These are phyloP conservation scores for Schwanniomyces yamadae DNA, from an alignment of 805 yeast species.

Conservation along the genomic window DNA sequence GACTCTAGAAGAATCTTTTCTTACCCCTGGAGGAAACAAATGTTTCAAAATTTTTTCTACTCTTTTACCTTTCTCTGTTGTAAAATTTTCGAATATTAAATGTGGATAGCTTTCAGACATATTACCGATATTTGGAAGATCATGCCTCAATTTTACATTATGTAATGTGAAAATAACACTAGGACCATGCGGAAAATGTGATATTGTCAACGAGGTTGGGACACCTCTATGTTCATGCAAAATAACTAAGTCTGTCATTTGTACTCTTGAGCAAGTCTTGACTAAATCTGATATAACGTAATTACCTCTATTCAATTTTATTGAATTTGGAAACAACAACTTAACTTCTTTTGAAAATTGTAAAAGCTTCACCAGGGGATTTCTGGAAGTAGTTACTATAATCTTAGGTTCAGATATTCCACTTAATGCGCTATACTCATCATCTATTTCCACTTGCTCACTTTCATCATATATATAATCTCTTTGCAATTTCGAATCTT, in stretches of 20 bases:
- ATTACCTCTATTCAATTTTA: conserved; percentile 91
- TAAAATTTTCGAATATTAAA: conserved; percentile 86
- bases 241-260: conserved; percentile 79
- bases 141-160: conserved; percentile 93
- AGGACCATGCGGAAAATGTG: conserved; percentile 98
- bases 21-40: conserved; percentile 95
- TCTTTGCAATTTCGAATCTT: conserved; percentile 75
- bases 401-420: conserved; percentile 90
- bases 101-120: conserved; percentile 93
- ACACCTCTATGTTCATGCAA: conserved; percentile 98
- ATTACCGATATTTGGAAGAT: conserved; percentile 79
- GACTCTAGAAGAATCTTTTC: conserved; percentile 86
- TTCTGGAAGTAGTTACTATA: conserved; percentile 90
- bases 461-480: conserved; percentile 88
- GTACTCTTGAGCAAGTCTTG: conserved; percentile 75
- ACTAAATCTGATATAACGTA: conserved; percentile 83
- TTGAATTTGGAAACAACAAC: conserved; percentile 83
- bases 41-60: conserved; percentile 81
- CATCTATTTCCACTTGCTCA: conserved; percentile 69
- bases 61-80: conserved; percentile 76
- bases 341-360: conserved; percentile 94
- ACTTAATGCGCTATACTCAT: conserved; percentile 83
- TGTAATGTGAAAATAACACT: conserved; percentile 92
- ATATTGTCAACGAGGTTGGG: conserved; percentile 87
- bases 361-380: conserved; percentile 78